Evolutionary conservation across 2,329 filamentous ascomycete species (phyloP), one percentile per base, ranked within the genome.

Genomic region (Alternaria arborescens): DNA sequence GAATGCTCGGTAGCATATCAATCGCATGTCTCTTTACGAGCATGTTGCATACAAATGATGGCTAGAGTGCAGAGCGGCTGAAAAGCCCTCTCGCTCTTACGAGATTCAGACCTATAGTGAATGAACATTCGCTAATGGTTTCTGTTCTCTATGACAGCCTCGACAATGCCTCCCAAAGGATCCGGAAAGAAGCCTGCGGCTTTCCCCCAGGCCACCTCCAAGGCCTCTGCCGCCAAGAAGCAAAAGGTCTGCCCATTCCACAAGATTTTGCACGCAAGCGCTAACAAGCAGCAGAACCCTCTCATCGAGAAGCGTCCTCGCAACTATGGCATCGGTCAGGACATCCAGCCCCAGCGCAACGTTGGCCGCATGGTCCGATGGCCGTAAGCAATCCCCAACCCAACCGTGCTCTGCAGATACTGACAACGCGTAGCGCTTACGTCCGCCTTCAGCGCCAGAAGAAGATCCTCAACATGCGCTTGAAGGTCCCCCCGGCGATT

Each of bases 101-200:
- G 75, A 77, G 75, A 72, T 64, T 67, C 71, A 74, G 70, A 73
- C 69, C 71, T 85, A 84, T 88, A 53, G 50, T 58, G 54, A 87
- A 86, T 90, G 90, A 87, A 89, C 74, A 84, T 86, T 84, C 82
- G 91, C 93, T 97, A 91, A 97, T 93, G 86, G 92, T 90, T 93
- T 97, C 91, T 95, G 94, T 96, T 93, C 94, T 98, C 94, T 95
- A 98, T 98, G 94, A 98, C 87, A 98, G 95, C 93, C 95, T 91
- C 92, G 67, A 75, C 71, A 64, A 78, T 78, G 77, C 70, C 77
- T 71, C 78, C 94, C 82, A 99, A 98, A 87, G 93, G 93, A 60
- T 54, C 48, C 88, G 98, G 92, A 98, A 97, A 89, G 90, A 92
- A 85, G 95, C 95, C 79, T 87, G 93, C 95, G 86, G 95, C 95